A percentile compares a stretch with the other conserved stretches of the same genome.
Evolutionary conservation across 225 moss, liverwort and hornwort species (phyloP).

Genomic region (Sphagnum tenellum): DNA sequence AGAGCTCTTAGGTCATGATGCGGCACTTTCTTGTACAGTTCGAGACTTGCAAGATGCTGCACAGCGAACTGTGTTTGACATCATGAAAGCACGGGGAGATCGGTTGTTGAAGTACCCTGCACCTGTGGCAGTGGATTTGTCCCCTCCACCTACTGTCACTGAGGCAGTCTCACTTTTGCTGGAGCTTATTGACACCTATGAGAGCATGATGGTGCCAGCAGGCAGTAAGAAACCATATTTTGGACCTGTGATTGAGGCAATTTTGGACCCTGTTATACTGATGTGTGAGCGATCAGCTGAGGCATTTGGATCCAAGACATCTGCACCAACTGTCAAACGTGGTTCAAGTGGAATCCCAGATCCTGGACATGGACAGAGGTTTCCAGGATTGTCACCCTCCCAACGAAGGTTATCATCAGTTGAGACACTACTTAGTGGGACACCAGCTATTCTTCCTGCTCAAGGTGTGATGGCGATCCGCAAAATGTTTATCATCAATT

Average conservation of each 20-base stretch:
- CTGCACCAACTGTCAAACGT: conserved; percentile 47
- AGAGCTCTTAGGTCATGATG: conserved; percentile 71
- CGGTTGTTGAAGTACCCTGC: conserved; percentile 73
- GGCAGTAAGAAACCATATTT: conserved; percentile 85
- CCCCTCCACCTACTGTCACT: conserved; percentile 78
- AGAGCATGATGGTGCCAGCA: conserved; percentile 91
- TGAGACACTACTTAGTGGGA: conserved; percentile 44
- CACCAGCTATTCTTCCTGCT: conserved; percentile 26
- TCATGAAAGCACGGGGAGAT: conserved; percentile 85
- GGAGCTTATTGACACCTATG: conserved; percentile 86
- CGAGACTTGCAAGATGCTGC: conserved; percentile 88
- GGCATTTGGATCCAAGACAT: conserved; percentile 49
- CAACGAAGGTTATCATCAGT: conserved; percentile 65
- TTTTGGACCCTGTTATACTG: conserved; percentile 78
- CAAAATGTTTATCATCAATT: conserved; percentile 87
- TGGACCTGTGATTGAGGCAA: conserved; percentile 72
- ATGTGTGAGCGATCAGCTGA: conserved; percentile 98
- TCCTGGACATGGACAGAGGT: conserved; percentile 73
- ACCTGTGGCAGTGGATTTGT: conserved; percentile 81
- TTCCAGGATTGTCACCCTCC: conserved; percentile 33
- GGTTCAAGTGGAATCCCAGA: conserved; percentile 53
- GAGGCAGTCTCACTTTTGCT: conserved; percentile 79
- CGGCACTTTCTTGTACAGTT: conserved; percentile 77
- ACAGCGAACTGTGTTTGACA: conserved; percentile 85
- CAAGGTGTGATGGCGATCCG: conserved; percentile 62